Evolutionary conservation across 129 eudicot genomes (phyloP), one percentile per base, ranked within the genome.

Genomic region (Helianthus tuberosus): DNA sequence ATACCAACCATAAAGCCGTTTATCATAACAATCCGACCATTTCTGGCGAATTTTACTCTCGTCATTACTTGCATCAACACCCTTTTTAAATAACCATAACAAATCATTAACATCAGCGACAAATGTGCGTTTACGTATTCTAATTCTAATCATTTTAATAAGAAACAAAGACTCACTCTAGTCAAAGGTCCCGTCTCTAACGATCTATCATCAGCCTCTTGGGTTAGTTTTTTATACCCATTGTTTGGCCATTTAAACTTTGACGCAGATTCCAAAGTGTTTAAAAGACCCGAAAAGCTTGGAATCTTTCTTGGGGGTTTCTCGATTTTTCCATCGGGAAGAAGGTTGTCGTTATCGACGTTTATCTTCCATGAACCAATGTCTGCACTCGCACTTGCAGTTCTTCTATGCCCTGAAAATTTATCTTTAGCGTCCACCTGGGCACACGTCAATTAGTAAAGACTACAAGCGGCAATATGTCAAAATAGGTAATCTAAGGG

Each of bases 331-430:
- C 64, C 80, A 63, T 23, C 66, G 72, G 61, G 14, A n/a, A 57
- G 47, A 59, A 73, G 8, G 5, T 73, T 73, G 6, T 80, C 87
- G 29, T 84, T 87, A 63, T 75, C 67, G 57, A 89, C 83, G 0
- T 71, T 78, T 71, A 93, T 89, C 41, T 82, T 85, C 92, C 90
- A 89, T 5, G 88, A 66, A 59, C 89, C 69, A 36, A 87, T 87
- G 41, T 93, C 90, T 71, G 96, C 89, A 84, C 87, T 74, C 5
- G 92, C 95, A 84, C 98, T 93, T 51, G 95, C 95, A 5, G 95
- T 77, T 76, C 98, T 93, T 59, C 95, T 75, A 66, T 93, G 98
- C 5, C 90, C 89, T 5, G 65, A 39, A 54, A 75, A 68, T 78
- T 84, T 89, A 25, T 80, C 88, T 72, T 68, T 86, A 81, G 69